Conservation (phyloP, 1,284 basidiomycete species). For the Gastroboletus turbinatus region DNA sequence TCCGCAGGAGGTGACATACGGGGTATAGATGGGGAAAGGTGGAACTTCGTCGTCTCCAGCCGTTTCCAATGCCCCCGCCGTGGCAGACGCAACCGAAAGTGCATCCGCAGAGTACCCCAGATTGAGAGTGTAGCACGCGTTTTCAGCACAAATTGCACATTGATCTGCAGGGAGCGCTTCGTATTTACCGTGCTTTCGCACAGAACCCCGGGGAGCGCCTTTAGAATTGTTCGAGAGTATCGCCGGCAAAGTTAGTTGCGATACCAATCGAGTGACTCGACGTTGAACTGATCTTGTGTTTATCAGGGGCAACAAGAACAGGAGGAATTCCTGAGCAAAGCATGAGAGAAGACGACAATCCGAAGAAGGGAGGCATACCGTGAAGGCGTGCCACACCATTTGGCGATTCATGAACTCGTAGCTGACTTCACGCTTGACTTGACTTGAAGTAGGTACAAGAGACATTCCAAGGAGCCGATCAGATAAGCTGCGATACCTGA, state of each 20-base stretch:
- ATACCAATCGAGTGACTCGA: constrained; percentile 47
- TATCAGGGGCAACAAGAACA: constrained; percentile 89
- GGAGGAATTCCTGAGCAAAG: constrained; percentile 80
- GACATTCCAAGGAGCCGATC: constrained; percentile 83
- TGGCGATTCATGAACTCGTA: constrained; percentile 99
- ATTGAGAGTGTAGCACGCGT: constrained; percentile 60
- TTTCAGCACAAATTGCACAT: constrained; percentile 80
- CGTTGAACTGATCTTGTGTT: constrained; percentile 65
- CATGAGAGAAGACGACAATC: background rate
- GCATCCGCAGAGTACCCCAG: constrained; percentile 52
- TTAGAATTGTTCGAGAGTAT: constrained; percentile 12
- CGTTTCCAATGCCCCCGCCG: constrained; percentile 6
- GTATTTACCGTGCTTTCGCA: constrained; percentile 55
- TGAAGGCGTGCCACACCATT: constrained; percentile 99
- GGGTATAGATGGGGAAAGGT: constrained; percentile 62
- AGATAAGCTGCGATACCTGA: constrained; percentile 82
- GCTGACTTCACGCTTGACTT: constrained; percentile 83
- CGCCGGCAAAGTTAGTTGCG: constrained; percentile 34
- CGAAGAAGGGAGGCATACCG: constrained; percentile 51
- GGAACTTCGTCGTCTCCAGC: constrained; percentile 36
- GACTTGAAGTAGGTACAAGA: constrained; percentile 72
- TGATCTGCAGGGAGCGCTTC: constrained; percentile 62
- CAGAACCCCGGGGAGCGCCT: constrained; percentile 7
- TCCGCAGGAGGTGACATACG: constrained; percentile 75
- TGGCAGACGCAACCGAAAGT: constrained; percentile 39